A percentile compares a stretch with the other conserved stretches of the same genome.
phyloP scores from a whole-genome alignment of 2,329 filamentous ascomycete genomes.

The Chaetothyriales sp. region DNA sequence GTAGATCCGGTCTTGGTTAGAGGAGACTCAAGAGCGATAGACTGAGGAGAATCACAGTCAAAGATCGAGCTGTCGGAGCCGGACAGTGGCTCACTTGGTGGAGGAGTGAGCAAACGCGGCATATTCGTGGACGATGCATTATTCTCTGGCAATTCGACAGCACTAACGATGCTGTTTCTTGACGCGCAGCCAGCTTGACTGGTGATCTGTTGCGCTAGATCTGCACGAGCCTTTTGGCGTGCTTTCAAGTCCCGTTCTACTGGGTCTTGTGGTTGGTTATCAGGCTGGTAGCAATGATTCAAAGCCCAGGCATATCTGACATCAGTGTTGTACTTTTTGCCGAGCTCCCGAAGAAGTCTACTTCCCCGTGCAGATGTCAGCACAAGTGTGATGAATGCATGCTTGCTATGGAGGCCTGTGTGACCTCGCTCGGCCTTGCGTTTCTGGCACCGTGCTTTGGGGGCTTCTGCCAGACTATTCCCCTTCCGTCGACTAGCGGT shows the following conservation, averaged over 20 bases:
- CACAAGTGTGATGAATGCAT: constrained; percentile 3
- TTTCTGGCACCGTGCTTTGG: too few species aligned
- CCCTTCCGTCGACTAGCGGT: background rate
- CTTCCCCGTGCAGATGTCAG: constrained; percentile 1
- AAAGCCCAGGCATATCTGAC: too few species aligned
- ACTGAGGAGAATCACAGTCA: background rate
- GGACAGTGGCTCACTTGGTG: background rate
- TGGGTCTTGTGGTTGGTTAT: background rate
- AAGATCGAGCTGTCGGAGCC: background rate
- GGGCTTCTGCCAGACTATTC: background rate
- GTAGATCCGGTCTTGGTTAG: background rate
- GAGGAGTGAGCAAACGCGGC: background rate
- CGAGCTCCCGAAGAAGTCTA: background rate
- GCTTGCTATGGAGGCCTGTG: too few species aligned
- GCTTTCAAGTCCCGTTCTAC: background rate
- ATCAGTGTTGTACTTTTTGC: background rate
- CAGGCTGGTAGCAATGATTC: background rate
- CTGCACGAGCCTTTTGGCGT: background rate
- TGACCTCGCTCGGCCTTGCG: too few species aligned
- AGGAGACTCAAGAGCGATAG: background rate
- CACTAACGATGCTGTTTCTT: background rate
- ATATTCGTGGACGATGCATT: background rate
- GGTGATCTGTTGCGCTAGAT: background rate
- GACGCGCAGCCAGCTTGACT: background rate
- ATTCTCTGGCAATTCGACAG: background rate